Base-by-base conservation (phyloP, 139 green algal species). In the Eudorina sp. region DNA sequence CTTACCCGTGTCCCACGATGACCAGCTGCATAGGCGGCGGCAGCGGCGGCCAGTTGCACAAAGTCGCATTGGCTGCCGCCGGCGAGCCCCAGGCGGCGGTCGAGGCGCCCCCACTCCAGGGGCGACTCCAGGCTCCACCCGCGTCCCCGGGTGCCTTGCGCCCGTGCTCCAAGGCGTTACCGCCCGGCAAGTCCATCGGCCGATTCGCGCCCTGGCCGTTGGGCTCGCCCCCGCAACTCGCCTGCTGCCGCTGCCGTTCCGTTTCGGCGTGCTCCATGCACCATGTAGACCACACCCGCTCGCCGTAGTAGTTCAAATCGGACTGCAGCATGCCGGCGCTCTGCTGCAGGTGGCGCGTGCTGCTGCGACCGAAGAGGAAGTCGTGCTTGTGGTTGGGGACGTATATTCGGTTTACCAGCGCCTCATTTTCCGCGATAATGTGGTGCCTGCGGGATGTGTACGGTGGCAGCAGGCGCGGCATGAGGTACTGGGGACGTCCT, bases 301-400 rank as follows among this genome's bases (percentile, higher is more conserved):
- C 6, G 27, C 84, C 84, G 48, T 88, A 81, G 48, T n/a, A 5
- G 40, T 62, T 18, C 53, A 89, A 21, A 75, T 90, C 85, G 31
- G 34, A 3, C 85, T 79, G 60, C 46, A 90, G 85, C 74, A 45
- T 45, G 14, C 45, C 58, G 23, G 69, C 75, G 60, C 74, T 75
- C 43, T 79, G 60, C 45, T 34, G 60, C 75, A 90, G 76, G 23
- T 60, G 27, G 11, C 74, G 75, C 1, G 0, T 72, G 60, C 2
- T n/a, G 75, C 60, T 81, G 60, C 14, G 3, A 13, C 85, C 86
- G 41, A 86, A 90, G 18, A 87, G 53, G 66, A 92, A 92, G 64
- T 80, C 25, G 64, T 84, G 36, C 83, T 89, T 89, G 83, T 92
- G 74, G 83, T 92, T 51, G 38, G 89, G 89, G 62, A 92, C 89